Base-by-base conservation (phyloP, 441 rosid species). In the Erysimum pusillum region DNA sequence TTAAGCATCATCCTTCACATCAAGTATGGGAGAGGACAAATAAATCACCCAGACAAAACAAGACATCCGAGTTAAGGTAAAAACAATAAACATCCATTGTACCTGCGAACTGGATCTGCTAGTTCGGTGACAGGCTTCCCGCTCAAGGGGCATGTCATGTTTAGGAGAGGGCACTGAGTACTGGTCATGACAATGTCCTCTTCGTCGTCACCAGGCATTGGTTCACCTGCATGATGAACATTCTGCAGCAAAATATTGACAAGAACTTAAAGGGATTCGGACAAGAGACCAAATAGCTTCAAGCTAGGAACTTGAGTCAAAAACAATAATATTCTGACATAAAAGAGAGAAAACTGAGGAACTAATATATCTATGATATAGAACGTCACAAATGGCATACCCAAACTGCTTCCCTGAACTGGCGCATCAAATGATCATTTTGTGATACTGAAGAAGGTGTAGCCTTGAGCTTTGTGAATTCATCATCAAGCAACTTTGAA, bases 131-230 rank as follows among this genome's bases (percentile, higher is more conserved):
- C 60, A 62, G 91, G 91, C 76, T 90, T 96, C 81, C 95, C 97
- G 73, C 85, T 96, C 68, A 93, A 35, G 25, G 99, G 99, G 79
- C 99, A 96, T 20, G 78, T 80, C 25, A 77, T 57, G 83, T 93
- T 96, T 81, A 91, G 79, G 67, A 96, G 76, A 84, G 78, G 89
- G 83, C 87, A 83, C 86, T 90, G 93, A n/a, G 96, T 91, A 81
- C 86, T 84, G 51, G 97, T 96, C 97, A 91, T 87, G 65, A 96
- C 75, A 61, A 96, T 82, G 78, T 96, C 98, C 76, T 89, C 98
- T 83, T 88, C 91, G 70, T 93, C 99, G 15, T 93, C 98, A 73
- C 97, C 99, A 22, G 98, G 97, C 96, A 93, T 87, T 71, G 90
- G 91, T 68, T 91, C 87, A 41, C 97, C 97, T 53, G 76, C 80